phyloP scores from a whole-genome alignment of 2,329 filamentous ascomycete species.

The Cercospora citrullina region DNA sequence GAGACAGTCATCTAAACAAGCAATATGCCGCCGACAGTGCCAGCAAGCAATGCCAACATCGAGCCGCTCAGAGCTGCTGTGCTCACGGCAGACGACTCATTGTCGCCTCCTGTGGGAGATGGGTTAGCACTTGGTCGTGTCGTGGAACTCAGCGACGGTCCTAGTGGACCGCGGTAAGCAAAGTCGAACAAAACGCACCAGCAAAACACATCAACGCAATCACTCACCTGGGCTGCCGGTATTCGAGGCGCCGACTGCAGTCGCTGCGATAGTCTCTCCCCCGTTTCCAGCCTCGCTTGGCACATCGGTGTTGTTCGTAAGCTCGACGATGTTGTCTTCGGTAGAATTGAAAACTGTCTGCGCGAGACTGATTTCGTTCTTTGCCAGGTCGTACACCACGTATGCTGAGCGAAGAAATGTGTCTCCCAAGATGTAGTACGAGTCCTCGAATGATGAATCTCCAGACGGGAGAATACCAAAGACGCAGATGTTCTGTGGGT shows the following conservation, averaged over 20 bases:
- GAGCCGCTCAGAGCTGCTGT: constrained; percentile 1
- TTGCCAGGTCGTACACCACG: constrained; percentile 61
- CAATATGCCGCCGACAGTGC: background rate
- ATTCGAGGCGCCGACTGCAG: constrained; percentile 7
- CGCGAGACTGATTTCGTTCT: constrained; percentile 61
- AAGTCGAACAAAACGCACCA: background rate
- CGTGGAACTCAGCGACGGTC: background rate
- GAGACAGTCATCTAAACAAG: background rate
- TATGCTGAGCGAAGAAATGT: constrained; percentile 65
- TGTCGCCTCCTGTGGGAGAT: background rate
- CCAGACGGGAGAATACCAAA: constrained; percentile 38
- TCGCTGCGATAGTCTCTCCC: constrained; percentile 13
- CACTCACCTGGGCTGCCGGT: constrained; percentile 12
- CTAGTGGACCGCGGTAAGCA: background rate
- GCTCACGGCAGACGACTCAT: constrained; percentile 4
- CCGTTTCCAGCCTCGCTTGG: constrained; percentile 10
- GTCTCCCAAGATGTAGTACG: constrained; percentile 57
- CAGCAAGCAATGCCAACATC: constrained; percentile 1
- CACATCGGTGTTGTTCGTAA: constrained; percentile 38
- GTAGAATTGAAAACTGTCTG: constrained; percentile 61
- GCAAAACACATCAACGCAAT: background rate
- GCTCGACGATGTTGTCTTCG: constrained; percentile 54
- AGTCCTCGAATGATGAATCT: constrained; percentile 51
- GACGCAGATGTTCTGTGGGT: background rate
- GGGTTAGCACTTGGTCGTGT: background rate